These are phyloP conservation scores for Kwoniella botswanensis DNA, from an alignment of 768 basidiomycete genomes.

Conservation along the genomic window DNA sequence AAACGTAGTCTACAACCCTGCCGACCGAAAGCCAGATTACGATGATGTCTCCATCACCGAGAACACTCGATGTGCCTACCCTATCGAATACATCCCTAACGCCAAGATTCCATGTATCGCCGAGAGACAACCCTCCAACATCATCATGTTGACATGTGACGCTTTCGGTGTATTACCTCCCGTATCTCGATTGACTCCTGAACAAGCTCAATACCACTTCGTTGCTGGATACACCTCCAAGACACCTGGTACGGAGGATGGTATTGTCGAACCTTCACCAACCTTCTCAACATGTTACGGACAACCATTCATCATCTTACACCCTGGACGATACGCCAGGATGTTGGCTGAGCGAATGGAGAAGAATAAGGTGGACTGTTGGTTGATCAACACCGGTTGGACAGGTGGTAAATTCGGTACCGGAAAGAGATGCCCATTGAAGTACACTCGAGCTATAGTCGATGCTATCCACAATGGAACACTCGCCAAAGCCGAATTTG, in stretches of 20 bases:
- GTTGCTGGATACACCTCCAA: slow-evolving; percentile 89
- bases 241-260: slow-evolving; percentile 98
- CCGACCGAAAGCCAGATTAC: slow-evolving; percentile 83
- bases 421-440: slow-evolving; percentile 94
- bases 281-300: slow-evolving; percentile 99
- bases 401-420: slow-evolving; percentile 89
- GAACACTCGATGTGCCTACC: slow-evolving; percentile 99
- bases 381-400: slow-evolving; percentile 94
- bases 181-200: slow-evolving; percentile 85
- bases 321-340: slow-evolving; percentile 91
- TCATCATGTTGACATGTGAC: slow-evolving; percentile 83
- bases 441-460: slow-evolving; percentile 93
- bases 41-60: slow-evolving; percentile 96
- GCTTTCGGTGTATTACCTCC: slow-evolving; percentile 98
- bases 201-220: slow-evolving; percentile 98
- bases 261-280: slow-evolving; percentile 95
- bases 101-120: slow-evolving; percentile 91
- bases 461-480: slow-evolving; percentile 95
- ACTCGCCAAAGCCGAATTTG: slow-evolving; percentile 83
- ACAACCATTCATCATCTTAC: slow-evolving; percentile 98
- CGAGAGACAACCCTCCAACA: slow-evolving; percentile 78
- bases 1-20: slow-evolving; percentile 95
- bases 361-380: slow-evolving; percentile 86
- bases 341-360: slow-evolving; percentile 97
- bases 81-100: slow-evolving; percentile 95